A percentile compares a stretch with the other conserved stretches of the same genome.
Evolutionary conservation across 148 eudicot genomes (phyloP).

Genomic region (Camellia sinensis): DNA sequence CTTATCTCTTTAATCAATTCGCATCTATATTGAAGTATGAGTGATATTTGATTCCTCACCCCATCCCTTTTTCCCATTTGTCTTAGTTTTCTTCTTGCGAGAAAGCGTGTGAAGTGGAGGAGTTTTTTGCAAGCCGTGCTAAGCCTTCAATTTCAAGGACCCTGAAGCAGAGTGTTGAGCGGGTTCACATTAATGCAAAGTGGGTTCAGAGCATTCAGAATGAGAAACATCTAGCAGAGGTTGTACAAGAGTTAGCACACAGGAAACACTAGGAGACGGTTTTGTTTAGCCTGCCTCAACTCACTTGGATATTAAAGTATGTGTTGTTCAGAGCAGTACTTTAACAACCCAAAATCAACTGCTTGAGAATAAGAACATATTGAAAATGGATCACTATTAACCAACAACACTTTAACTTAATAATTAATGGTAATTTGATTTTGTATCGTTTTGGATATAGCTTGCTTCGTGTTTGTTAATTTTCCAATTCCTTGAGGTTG

Average conservation of each 20-base stretch:
- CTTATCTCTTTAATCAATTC: neutral
- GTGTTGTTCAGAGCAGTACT: neutral
- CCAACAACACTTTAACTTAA: too few relatives aligned
- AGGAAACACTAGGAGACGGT: neutral
- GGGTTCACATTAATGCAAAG: slow-evolving; percentile 69
- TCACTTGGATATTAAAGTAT: neutral
- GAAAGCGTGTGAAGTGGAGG: slow-evolving; percentile 74
- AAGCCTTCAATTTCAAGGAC: slow-evolving; percentile 73
- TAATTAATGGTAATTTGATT: too few relatives aligned
- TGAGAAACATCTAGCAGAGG: slow-evolving; percentile 56
- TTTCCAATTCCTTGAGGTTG: too few relatives aligned
- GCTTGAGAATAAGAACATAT: too few relatives aligned
- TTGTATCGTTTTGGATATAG: too few relatives aligned
- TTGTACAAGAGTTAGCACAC: slow-evolving; percentile 62
- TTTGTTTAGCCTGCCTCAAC: neutral
- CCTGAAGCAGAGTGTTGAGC: slow-evolving; percentile 88
- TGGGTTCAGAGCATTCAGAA: slow-evolving; percentile 76
- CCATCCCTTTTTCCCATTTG: neutral
- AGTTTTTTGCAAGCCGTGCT: slow-evolving; percentile 60
- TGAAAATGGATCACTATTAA: too few relatives aligned
- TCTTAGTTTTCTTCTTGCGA: slow-evolving; percentile 66
- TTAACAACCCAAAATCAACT: too few relatives aligned
- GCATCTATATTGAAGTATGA: neutral
- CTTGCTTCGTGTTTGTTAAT: too few relatives aligned
- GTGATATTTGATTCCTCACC: neutral